Percentiles rank a stretch among this genome's conserved stretches.
These are phyloP conservation scores for Penicillium sp. DNA, from an alignment of 2,329 filamentous ascomycete species.

Conservation along the genomic window DNA sequence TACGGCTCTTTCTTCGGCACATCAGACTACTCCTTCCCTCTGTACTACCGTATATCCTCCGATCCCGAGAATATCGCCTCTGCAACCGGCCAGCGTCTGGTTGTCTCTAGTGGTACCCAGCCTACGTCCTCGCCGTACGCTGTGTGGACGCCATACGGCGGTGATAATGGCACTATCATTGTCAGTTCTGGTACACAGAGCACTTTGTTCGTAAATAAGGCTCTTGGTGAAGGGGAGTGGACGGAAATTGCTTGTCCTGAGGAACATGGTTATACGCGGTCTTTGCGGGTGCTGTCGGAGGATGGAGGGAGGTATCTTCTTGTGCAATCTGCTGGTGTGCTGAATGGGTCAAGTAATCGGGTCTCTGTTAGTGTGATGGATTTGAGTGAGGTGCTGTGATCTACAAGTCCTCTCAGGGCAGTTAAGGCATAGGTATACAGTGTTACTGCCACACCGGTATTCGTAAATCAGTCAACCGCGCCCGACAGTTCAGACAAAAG, in stretches of 20 bases:
- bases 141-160: conserved; percentile 50
- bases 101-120: conserved; percentile 43
- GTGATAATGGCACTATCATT: conserved; percentile 49
- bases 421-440: no score
- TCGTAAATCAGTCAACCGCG: no score
- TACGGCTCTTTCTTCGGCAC: conserved; percentile 46
- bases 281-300: conserved; percentile 45
- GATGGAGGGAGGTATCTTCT: conserved; percentile 20
- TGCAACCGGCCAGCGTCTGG: conserved; percentile 41
- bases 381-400: conserved; percentile 10
- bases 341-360: conserved; percentile 20
- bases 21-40: conserved; percentile 44
- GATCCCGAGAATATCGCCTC: conserved; percentile 48
- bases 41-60: conserved; percentile 51
- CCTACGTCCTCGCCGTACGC: conserved; percentile 50
- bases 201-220: conserved; percentile 49
- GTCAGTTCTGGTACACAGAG: conserved; percentile 42
- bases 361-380: conserved; percentile 22
- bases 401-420: neutral
- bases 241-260: conserved; percentile 44
- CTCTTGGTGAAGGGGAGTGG: conserved; percentile 47
- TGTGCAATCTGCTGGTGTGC: conserved; percentile 20
- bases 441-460: no score
- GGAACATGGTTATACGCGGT: conserved; percentile 46
- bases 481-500: no score